A percentile compares a stretch with the other conserved stretches of the same genome.
phyloP scores from a whole-genome alignment of 2,329 filamentous ascomycete genomes.

The Pseudodiploospora longispora region DNA sequence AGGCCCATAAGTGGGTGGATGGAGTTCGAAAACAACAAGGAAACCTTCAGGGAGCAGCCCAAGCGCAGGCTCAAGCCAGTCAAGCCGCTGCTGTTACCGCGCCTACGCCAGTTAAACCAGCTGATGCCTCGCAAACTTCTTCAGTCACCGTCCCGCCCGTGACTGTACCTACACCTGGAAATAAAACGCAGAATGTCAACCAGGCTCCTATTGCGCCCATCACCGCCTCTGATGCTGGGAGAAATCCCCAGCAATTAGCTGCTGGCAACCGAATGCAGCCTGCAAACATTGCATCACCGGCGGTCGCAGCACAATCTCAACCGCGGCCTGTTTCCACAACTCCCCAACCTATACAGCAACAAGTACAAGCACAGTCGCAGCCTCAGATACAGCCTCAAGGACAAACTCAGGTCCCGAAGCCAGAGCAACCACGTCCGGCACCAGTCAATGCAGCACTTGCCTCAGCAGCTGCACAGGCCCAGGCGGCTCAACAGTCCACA shows the following conservation, averaged over 20 bases:
- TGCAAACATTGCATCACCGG: conserved; percentile 18
- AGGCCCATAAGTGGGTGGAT: conserved; percentile 41
- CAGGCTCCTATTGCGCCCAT: conserved; percentile 30
- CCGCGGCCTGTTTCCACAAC: conserved; percentile 18
- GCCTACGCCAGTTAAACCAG: conserved; percentile 17
- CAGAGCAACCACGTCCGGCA: conserved; percentile 28
- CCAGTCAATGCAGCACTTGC: conserved; percentile 41
- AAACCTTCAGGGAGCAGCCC: conserved; percentile 19
- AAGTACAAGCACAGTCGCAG: conserved; percentile 12
- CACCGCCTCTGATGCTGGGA: conserved; percentile 38
- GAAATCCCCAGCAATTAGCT: conserved; percentile 30
- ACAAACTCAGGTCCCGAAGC: conserved; percentile 13
- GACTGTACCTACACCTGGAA: conserved; percentile 10
- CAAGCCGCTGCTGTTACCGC: conserved; percentile 17
- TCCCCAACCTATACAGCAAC: conserved; percentile 17
- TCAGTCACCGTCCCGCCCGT: conserved; percentile 11
- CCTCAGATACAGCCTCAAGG: conserved; percentile 3
- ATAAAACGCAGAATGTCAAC: conserved; percentile 19
- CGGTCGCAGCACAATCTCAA: conserved; percentile 16
- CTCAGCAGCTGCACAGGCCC: conserved; percentile 30
- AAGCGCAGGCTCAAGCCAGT: conserved; percentile 9
- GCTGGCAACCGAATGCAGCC: conserved; percentile 21
- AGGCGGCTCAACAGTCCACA: conserved; percentile 22
- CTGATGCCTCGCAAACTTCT: conserved; percentile 14
- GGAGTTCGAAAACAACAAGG: conserved; percentile 39